Percentiles rank a stretch among this genome's conserved stretches.
phyloP scores from a whole-genome alignment of 2,329 filamentous ascomycete species.

The Fusarium burgessii region DNA sequence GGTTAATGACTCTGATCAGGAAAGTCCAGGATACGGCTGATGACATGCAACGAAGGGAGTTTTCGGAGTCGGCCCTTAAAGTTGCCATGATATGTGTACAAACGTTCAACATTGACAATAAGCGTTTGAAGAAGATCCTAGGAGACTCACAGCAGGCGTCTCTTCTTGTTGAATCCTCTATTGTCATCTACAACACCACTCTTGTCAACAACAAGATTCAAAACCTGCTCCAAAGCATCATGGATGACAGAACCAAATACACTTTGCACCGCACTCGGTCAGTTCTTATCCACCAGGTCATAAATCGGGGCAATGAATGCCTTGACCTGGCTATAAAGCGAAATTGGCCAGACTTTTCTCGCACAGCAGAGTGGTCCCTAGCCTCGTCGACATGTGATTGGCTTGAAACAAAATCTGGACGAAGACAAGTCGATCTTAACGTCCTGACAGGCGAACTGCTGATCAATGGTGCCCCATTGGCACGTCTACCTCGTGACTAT shows the following conservation, averaged over 20 bases:
- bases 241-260: conserved; percentile 28
- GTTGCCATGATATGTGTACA: conserved; percentile 36
- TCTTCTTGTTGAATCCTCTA: conserved; percentile 31
- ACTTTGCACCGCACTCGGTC: conserved; percentile 23
- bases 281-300: neutral
- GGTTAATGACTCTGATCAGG: conserved; percentile 18
- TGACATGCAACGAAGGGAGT: conserved; percentile 19
- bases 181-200: conserved; percentile 27
- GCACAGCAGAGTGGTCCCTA: conserved; percentile 1
- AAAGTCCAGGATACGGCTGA: conserved; percentile 14
- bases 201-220: neutral
- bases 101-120: conserved; percentile 32
- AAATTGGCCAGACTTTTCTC: conserved; percentile 32
- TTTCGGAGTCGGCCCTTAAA: conserved; percentile 8
- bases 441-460: conserved; percentile 28
- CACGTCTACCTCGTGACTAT: conserved; percentile 28
- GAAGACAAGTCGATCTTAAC: conserved; percentile 13
- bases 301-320: neutral
- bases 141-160: conserved; percentile 22
- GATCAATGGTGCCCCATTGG: conserved; percentile 24
- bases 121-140: conserved; percentile 9
- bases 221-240: neutral
- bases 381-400: conserved; percentile 20
- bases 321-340: conserved; percentile 33
- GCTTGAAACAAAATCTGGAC: conserved; percentile 26